Conservation (phyloP, 768 basidiomycete genomes). For the Panus rudis region DNA sequence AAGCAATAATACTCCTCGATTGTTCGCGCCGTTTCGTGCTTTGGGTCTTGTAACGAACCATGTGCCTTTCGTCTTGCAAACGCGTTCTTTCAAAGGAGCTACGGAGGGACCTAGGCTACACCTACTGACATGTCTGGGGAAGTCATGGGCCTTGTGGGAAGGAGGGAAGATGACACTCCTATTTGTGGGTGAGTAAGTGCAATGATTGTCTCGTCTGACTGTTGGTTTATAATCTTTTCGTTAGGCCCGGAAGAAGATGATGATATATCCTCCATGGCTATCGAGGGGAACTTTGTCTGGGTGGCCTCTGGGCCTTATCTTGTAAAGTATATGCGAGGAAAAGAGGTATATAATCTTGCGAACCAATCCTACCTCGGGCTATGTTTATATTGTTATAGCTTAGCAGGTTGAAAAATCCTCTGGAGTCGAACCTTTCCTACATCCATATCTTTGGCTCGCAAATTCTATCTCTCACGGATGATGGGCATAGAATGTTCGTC, state of each 20-base stretch:
- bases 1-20: conserved; percentile 23
- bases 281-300: conserved; percentile 87
- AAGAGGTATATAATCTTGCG: conserved; percentile 51
- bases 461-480: conserved; percentile 72
- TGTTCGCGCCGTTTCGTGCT: conserved; percentile 93
- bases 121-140: conserved; percentile 81
- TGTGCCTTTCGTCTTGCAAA: conserved; percentile 84
- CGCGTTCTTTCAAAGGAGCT: conserved; percentile 76
- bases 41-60: conserved; percentile 92
- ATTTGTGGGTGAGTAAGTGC: conserved; percentile 74
- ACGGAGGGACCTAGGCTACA: conserved; percentile 79
- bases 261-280: conserved; percentile 65
- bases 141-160: conserved; percentile 94
- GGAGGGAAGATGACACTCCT: conserved; percentile 87
- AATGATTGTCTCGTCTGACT: not conserved
- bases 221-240: not conserved
- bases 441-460: conserved; percentile 78
- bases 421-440: conserved; percentile 51
- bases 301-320: conserved; percentile 60
- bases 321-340: conserved; percentile 81
- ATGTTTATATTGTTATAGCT: conserved; percentile 33
- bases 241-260: conserved; percentile 78
- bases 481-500: conserved; percentile 66
- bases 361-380: not conserved
- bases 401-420: conserved; percentile 53